A percentile compares a stretch with the other conserved stretches of the same genome.
phyloP scores from a whole-genome alignment of 495 filamentous ascomycete species.

The Beverwykella pulmonaria region DNA sequence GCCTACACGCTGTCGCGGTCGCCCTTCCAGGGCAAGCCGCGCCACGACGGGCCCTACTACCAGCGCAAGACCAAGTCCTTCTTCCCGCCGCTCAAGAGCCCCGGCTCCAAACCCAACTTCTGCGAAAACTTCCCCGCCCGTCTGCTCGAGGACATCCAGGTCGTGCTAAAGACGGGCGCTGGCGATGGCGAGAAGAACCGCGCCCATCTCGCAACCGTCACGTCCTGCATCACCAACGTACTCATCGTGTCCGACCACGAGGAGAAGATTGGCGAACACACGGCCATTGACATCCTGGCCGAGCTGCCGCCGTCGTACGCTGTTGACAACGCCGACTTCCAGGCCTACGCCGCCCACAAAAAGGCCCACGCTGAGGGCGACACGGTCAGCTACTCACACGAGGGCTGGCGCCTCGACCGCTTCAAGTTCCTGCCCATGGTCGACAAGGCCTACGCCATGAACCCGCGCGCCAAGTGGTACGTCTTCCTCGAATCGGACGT shows the following conservation, averaged over 20 bases:
- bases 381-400: constrained; percentile 21
- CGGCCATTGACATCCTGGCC: constrained; percentile 49
- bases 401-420: constrained; percentile 30
- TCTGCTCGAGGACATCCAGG: constrained; percentile 44
- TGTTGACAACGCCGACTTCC: constrained; percentile 49
- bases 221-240: constrained; percentile 50
- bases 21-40: background rate
- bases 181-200: constrained; percentile 41
- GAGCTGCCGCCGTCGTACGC: constrained; percentile 43
- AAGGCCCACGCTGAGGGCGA: constrained; percentile 28
- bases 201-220: constrained; percentile 46
- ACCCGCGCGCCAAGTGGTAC: constrained; percentile 33
- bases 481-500: constrained; percentile 35
- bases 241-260: constrained; percentile 55
- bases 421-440: constrained; percentile 40
- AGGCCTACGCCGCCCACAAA: constrained; percentile 45
- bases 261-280: constrained; percentile 47
- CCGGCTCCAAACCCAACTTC: constrained; percentile 25
- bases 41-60: constrained; percentile 1
- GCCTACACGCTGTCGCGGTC: constrained; percentile 13
- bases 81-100: constrained; percentile 25
- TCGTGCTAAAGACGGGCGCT: constrained; percentile 50
- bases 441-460: constrained; percentile 31
- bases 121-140: constrained; percentile 48
- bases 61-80: constrained; percentile 18